These are phyloP conservation scores for Solanum hybrid DNA, from an alignment of 305 asterid species.

Conservation along the genomic window DNA sequence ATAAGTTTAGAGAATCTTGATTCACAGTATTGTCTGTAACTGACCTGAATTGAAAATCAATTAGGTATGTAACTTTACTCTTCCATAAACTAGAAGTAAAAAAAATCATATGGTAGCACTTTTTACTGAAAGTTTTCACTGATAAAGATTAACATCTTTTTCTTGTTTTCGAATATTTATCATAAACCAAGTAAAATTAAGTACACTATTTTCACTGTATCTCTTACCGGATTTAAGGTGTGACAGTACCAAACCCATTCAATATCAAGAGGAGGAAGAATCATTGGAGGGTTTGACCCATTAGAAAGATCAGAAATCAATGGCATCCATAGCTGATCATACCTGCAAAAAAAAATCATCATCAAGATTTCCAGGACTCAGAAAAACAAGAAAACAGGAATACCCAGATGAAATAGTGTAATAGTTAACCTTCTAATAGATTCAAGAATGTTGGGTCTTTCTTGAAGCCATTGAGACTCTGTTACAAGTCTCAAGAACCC, in stretches of 20 bases:
- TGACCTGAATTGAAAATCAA: constrained; percentile 30
- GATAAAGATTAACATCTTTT: not conserved
- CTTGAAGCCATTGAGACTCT: constrained; percentile 55
- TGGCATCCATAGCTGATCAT: constrained; percentile 94
- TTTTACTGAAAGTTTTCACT: too few species aligned
- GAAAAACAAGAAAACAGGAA: not conserved
- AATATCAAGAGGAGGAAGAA: constrained; percentile 88
- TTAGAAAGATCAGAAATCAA: constrained; percentile 51
- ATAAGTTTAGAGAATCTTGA: constrained; percentile 71
- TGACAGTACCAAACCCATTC: constrained; percentile 97
- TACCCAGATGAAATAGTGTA: not conserved
- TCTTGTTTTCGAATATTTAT: not conserved
- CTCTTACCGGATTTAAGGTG: constrained; percentile 55
- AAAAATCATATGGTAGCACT: not conserved
- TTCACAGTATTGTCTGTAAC: constrained; percentile 65
- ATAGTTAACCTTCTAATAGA: constrained; percentile 59
- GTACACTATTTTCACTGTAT: not conserved
- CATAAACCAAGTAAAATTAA: not conserved
- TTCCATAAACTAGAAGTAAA: not conserved
- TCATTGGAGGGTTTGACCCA: constrained; percentile 55
- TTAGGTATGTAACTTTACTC: not conserved
- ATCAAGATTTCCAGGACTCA: not conserved
- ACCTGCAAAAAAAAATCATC: constrained; percentile 26
- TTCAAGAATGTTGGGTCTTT: constrained; percentile 41
- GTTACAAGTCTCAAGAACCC: constrained; percentile 47